Base-by-base conservation (phyloP, 192 early-diverging fungal genomes). In the Coemansia sp. region DNA sequence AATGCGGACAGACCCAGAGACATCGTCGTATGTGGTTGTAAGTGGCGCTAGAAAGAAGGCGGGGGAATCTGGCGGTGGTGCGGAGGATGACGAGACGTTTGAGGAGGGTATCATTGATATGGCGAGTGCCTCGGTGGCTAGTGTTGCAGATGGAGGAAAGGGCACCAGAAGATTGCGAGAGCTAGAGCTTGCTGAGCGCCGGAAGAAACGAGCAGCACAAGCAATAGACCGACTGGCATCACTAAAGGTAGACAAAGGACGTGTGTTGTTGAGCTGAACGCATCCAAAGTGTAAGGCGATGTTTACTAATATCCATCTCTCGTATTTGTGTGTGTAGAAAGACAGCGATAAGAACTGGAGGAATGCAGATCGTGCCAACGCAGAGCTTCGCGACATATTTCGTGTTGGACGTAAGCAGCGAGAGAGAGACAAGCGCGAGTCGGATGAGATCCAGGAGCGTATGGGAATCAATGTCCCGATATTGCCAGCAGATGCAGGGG, bases 1-100 rank as follows among this genome's bases (percentile, higher is more conserved):
- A 69, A 94, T 98, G 26, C 92, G 90, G n/a, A 98, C 96, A 2
- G 92, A 98, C 69, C 95, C 96, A 20, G 94, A 95, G 84, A 89
- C 67, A 12, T 5, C 66, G 15, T 34, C 67, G 30, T 92, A 83
- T 33, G 41, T 60, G 23, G 41, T 67, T 41, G 77, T 87, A 2
- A 78, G 77, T 46, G 95, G 96, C 6, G 95, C 92, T 0, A 69
- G 90, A 36, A 77, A 0, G 84, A 26, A 24, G 51, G 51, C 85
- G 48, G 92, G 92, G 64, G 80, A 41, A 0, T 41, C 39, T 26
- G 51, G 11, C 21, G 24, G 11, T 6, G 24, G 75, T 23, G 89
- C 87, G 3, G 44, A 2, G 12, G 35, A 59, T 20, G 15, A 59
- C 4, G 57, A 59, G 18, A 38, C 57, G 16, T 20, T 44, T 59